phyloP scores from a whole-genome alignment of 2,329 filamentous ascomycete genomes.

The Aspergillus novoparasiticus region DNA sequence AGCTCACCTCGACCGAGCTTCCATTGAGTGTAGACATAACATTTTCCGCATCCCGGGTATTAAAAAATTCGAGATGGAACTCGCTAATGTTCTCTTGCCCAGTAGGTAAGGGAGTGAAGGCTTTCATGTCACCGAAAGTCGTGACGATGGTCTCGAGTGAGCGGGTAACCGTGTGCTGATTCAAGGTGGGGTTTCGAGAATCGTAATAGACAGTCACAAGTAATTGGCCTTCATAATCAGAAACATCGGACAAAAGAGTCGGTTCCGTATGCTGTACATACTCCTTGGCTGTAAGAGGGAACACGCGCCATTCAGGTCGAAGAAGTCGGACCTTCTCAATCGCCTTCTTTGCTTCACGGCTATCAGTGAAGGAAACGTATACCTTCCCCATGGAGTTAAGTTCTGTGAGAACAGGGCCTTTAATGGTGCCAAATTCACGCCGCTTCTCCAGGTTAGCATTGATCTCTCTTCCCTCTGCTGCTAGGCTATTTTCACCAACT shows the following conservation, averaged over 20 bases:
- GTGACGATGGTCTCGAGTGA: slow-evolving; percentile 46
- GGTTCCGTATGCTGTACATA: slow-evolving; percentile 44
- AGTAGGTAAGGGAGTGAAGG: slow-evolving; percentile 32
- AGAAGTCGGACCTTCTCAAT: slow-evolving; percentile 50
- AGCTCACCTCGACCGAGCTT: slow-evolving; percentile 37
- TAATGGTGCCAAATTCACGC: slow-evolving; percentile 40
- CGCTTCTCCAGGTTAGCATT: slow-evolving; percentile 25
- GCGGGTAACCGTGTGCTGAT: slow-evolving; percentile 46
- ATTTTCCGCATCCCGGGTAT: slow-evolving; percentile 40
- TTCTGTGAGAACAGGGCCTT: slow-evolving; percentile 40
- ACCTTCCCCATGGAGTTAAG: slow-evolving; percentile 46
- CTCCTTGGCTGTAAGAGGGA: slow-evolving; percentile 50
- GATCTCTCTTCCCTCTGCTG: not conserved
- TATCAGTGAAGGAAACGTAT: slow-evolving; percentile 61
- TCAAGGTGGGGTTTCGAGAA: slow-evolving; percentile 28
- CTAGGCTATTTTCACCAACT: slow-evolving; percentile 18
- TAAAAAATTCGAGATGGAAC: slow-evolving; percentile 45
- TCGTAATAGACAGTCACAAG: slow-evolving; percentile 52
- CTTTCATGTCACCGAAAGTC: slow-evolving; percentile 43
- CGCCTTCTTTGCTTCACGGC: slow-evolving; percentile 60
- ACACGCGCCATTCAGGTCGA: slow-evolving; percentile 51
- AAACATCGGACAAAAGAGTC: slow-evolving; percentile 28
- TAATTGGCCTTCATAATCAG: slow-evolving; percentile 60
- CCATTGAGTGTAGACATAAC: slow-evolving; percentile 40
- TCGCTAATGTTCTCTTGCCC: slow-evolving; percentile 35